Evolutionary conservation across 2,329 filamentous ascomycete species (phyloP), one percentile per base, ranked within the genome.

Genomic region (Graphiopsis chlorocephala): DNA sequence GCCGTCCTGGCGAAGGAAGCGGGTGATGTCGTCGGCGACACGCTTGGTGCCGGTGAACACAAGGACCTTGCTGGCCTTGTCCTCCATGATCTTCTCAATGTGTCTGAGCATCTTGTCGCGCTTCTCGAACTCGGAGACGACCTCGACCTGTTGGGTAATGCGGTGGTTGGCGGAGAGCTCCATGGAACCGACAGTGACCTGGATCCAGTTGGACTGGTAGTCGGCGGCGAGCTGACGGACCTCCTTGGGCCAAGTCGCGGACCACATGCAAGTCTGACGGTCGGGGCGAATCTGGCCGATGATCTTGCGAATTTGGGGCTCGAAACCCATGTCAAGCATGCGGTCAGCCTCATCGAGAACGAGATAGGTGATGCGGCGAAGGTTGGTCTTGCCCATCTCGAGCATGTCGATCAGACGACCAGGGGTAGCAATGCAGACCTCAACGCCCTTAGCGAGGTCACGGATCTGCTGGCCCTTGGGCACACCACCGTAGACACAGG

Each of bases 301-400:
- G 71, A 99, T 98, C 85, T 98, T 98, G 84, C 95, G 92, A 75
- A 99, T 98, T 80, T 98, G 95, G 71, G 95, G 95, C 83, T 99
- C 95, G 82, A 99, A 98, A 88, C 95, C 95, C 95, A 99, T 99
- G 83, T 99, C 95, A 78, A 99, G 86, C 95, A 99, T 99, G 76
- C 95, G 94, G 82, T 99, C 95, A 78, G 95, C 95, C 84, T 99
- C 95, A 75, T 99, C 95, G 69, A 99, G 93, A 71, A 98, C 95
- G 65, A 99, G 85, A 83, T 99, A 99, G 64, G 95, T 99, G 68
- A 98, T 93, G 79, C 95, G 93, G 71, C 94, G 94, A 69, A 99
- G 88, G 83, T 99, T 98, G 74, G 95, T 99, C 85, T 96, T 96
- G 79, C 93, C 94, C 71, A 92, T 92, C 82, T 98, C 95, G 33